Conservation (phyloP, 2,329 filamentous ascomycete species). For the Diaporthe citri region DNA sequence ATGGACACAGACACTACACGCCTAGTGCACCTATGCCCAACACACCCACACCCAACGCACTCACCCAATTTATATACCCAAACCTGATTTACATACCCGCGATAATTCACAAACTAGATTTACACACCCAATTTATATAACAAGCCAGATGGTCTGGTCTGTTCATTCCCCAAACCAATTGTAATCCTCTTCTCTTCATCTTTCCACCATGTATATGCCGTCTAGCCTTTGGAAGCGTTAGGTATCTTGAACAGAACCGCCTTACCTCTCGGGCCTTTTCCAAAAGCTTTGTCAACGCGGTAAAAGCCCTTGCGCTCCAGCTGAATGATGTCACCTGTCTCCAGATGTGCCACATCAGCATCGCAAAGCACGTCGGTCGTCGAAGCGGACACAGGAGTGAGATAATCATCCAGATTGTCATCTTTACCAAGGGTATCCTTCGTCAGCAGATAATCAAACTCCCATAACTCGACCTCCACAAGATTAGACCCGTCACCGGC, state of each 20-base stretch:
- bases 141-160: not conserved
- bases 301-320: slow-evolving; percentile 95
- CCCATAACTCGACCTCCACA: slow-evolving; percentile 86
- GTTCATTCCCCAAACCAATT: not conserved
- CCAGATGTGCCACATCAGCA: slow-evolving; percentile 81
- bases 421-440: slow-evolving; percentile 95
- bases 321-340: slow-evolving; percentile 92
- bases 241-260: slow-evolving; percentile 70
- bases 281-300: slow-evolving; percentile 78
- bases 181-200: not conserved
- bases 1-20: too few species aligned
- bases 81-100: too few species aligned
- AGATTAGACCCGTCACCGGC: slow-evolving; percentile 79
- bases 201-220: not conserved
- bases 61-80: too few species aligned
- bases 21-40: too few species aligned
- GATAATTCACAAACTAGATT: too few species aligned
- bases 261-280: slow-evolving; percentile 61
- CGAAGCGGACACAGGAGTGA: slow-evolving; percentile 81
- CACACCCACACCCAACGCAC: too few species aligned
- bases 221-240: slow-evolving; percentile 43
- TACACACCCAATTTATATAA: too few species aligned
- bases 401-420: slow-evolving; percentile 84
- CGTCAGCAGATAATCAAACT: slow-evolving; percentile 94
- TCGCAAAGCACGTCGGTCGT: slow-evolving; percentile 83